These are phyloP conservation scores for Millerozyma acaciae DNA, from an alignment of 805 yeast species.

Conservation along the genomic window DNA sequence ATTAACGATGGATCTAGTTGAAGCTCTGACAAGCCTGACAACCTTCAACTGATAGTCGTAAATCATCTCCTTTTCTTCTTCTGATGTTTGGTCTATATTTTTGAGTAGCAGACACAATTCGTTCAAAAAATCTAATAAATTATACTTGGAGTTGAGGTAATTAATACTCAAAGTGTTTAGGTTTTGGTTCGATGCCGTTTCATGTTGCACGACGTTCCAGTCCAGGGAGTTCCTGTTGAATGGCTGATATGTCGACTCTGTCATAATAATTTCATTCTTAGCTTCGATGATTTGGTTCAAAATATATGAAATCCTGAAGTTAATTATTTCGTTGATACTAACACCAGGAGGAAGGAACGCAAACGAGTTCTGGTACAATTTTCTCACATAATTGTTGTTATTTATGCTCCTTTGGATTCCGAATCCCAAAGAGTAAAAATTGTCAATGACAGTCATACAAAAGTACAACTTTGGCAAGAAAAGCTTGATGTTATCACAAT, in stretches of 20 bases:
- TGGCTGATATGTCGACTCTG: neutral
- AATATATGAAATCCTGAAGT: constrained; percentile 11
- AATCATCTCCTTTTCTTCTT: constrained; percentile 20
- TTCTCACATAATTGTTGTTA: constrained; percentile 5
- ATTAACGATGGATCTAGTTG: constrained; percentile 23
- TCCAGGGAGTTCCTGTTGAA: neutral
- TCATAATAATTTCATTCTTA: constrained; percentile 15
- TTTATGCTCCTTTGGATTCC: constrained; percentile 24
- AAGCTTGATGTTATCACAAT: constrained; percentile 23
- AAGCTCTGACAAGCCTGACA: constrained; percentile 33
- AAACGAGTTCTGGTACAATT: constrained; percentile 11
- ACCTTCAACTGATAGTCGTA: constrained; percentile 39
- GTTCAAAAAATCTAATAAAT: constrained; percentile 30
- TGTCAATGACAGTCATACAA: constrained; percentile 39
- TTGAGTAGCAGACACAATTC: constrained; percentile 22
- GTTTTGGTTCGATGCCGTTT: constrained; percentile 5
- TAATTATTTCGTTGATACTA: constrained; percentile 7
- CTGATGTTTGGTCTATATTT: constrained; percentile 9
- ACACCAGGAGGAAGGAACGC: constrained; percentile 13
- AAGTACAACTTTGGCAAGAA: constrained; percentile 44
- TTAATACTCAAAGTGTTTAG: constrained; percentile 19
- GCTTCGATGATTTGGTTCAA: constrained; percentile 12
- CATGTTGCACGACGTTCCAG: constrained; percentile 1
- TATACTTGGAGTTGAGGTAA: constrained; percentile 32
- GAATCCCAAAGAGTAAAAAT: constrained; percentile 27